A percentile compares a stretch with the other conserved stretches of the same genome.
Evolutionary conservation across 768 basidiomycete genomes (phyloP).

Genomic region (Collybiopsis luxurians): DNA sequence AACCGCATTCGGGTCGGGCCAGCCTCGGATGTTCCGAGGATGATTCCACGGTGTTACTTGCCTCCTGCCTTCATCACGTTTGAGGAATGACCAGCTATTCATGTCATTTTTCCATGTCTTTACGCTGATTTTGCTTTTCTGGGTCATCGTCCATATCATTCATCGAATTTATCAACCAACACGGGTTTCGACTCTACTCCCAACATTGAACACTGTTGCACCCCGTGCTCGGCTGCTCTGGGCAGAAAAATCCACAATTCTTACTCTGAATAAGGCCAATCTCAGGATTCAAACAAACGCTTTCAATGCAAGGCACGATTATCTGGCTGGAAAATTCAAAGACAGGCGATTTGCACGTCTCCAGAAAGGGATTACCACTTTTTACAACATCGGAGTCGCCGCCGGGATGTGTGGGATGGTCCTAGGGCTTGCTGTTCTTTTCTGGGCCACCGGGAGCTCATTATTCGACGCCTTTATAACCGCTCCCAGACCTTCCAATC

Average conservation of each 20-base stretch:
- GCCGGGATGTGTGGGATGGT: slow-evolving; percentile 48
- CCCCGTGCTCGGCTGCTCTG: neutral
- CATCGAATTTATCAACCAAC: neutral
- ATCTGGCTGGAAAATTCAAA: slow-evolving; percentile 32
- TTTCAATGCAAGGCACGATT: slow-evolving; percentile 50
- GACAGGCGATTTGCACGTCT: slow-evolving; percentile 22
- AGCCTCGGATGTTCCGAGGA: too few species aligned
- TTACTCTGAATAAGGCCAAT: slow-evolving; percentile 25
- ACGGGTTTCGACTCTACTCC: neutral
- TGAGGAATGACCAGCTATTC: slow-evolving; percentile 1
- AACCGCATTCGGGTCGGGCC: too few species aligned
- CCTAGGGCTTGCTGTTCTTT: slow-evolving; percentile 34
- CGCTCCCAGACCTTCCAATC: neutral
- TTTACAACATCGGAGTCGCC: slow-evolving; percentile 53
- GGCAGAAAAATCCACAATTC: neutral
- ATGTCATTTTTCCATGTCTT: neutral
- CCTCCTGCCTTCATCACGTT: neutral
- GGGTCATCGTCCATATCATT: neutral
- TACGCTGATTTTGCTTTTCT: neutral
- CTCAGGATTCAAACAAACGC: slow-evolving; percentile 45
- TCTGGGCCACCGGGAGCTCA: slow-evolving; percentile 27
- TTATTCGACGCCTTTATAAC: slow-evolving; percentile 6
- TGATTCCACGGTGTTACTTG: neutral
- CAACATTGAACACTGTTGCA: neutral
- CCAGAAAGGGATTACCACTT: slow-evolving; percentile 22